Base-by-base conservation (phyloP, 23 red algal genomes). In the Gracilaria domingensis region DNA sequence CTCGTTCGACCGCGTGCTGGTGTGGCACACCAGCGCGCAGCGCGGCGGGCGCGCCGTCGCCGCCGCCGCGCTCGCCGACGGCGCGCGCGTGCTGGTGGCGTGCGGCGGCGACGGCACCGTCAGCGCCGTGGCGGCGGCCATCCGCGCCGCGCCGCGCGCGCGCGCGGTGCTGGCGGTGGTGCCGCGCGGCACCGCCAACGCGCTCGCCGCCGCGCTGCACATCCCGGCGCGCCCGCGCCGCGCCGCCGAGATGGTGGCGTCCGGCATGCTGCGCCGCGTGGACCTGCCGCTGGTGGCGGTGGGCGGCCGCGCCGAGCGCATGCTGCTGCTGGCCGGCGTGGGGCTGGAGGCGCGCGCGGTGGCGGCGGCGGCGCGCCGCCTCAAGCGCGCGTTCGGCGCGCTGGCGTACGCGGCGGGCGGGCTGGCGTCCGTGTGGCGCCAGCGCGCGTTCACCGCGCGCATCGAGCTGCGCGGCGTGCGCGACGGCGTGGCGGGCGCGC, bases 161-260 rank as follows among this genome's bases (percentile, higher is more conserved):
- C 24, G n/a, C 40, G 50, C 32, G 56, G 48, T 86, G 12, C 72
- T 95, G 60, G 93, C 75, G 1, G 78, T 89, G 32, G 72, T 95
- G 12, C 75, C 93, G 74, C 75, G 93, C 21, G 93, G 93, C 7
- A 95, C 93, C 35, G 93, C 84, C 35, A 95, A 95, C 77, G 93
- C 93, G 25, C 55, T 95, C 12, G 81, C 75, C 62, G 33, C 38
- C n/a, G 93, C 93, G 33, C 79, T 95, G 34, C 75, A 88, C 54
- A 95, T 95, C 59, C 93, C 93, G 36, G 45, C 75, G 16, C 13
- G 53, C 8, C 64, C 85, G 26, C 51, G 44, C 18, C 42, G 49
- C 33, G 84, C 84, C 9, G 56, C 84, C 14, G 57, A 29, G 26
- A 71, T 95, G 83, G 73, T 95, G 20, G 75, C 57, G n/a, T 11